phyloP scores from a whole-genome alignment of 2,329 filamentous ascomycete genomes.

The Paraphaeosphaeria sporulosa region DNA sequence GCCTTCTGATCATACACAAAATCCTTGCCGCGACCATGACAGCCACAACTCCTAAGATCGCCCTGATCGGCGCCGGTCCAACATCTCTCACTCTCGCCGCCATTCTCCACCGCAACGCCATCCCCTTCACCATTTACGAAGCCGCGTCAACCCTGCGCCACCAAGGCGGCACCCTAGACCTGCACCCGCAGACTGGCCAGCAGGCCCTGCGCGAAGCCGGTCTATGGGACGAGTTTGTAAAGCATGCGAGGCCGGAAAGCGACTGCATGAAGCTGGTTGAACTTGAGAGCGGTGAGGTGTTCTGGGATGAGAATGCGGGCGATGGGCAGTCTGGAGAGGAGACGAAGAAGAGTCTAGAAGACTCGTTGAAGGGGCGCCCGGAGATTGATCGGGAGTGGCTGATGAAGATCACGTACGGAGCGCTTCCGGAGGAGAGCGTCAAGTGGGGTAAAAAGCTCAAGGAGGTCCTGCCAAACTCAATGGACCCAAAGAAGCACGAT shows the following conservation, averaged over 20 bases:
- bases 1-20: neutral
- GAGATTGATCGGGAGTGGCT: constrained; percentile 61
- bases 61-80: constrained; percentile 50
- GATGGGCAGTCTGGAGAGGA: constrained; percentile 46
- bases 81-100: constrained; percentile 61
- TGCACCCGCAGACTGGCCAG: constrained; percentile 62
- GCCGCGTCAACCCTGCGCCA: constrained; percentile 43
- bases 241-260: constrained; percentile 60
- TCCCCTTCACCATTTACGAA: constrained; percentile 60
- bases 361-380: constrained; percentile 34
- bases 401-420: constrained; percentile 50
- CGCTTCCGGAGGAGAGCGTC: constrained; percentile 54
- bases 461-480: constrained; percentile 36
- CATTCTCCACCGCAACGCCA: constrained; percentile 57
- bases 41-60: constrained; percentile 33
- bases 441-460: constrained; percentile 43
- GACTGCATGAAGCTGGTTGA: constrained; percentile 60
- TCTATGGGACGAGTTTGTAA: constrained; percentile 60
- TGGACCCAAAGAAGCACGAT: constrained; percentile 23
- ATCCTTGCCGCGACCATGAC: neutral
- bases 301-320: constrained; percentile 37
- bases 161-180: constrained; percentile 54
- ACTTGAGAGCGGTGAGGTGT: constrained; percentile 37
- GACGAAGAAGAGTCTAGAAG: constrained; percentile 45
- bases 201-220: constrained; percentile 60